Percentiles rank a stretch among this genome's conserved stretches.
Conservation (phyloP, 1,284 basidiomycete genomes). For the Apiotrichum domesticum region DNA sequence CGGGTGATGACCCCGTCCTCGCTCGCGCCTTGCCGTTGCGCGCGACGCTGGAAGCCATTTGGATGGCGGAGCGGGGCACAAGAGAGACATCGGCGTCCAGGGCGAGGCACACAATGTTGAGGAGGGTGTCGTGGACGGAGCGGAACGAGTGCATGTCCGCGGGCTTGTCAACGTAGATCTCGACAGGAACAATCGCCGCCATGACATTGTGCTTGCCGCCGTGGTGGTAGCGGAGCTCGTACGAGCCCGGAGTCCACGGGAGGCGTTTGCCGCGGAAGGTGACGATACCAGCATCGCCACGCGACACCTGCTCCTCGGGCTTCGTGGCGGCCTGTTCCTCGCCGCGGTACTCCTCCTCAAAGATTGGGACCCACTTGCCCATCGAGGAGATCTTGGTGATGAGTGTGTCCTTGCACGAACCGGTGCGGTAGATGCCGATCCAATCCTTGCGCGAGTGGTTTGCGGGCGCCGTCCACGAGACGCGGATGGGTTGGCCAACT, state of each 20-base stretch:
- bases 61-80: slow-evolving; percentile 59
- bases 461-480: slow-evolving; percentile 80
- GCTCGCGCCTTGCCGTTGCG: background rate
- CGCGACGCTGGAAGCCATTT: slow-evolving; percentile 4
- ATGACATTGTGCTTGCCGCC: slow-evolving; percentile 96
- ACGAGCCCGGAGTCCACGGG: slow-evolving; percentile 78
- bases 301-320: slow-evolving; percentile 23
- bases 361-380: slow-evolving; percentile 89
- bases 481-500: slow-evolving; percentile 79
- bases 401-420: slow-evolving; percentile 72
- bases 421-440: slow-evolving; percentile 91
- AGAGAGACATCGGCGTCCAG: slow-evolving; percentile 77
- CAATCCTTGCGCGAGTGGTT: slow-evolving; percentile 92
- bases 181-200: slow-evolving; percentile 71
- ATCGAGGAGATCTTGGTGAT: slow-evolving; percentile 81
- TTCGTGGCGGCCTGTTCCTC: slow-evolving; percentile 57
- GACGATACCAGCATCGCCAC: slow-evolving; percentile 58
- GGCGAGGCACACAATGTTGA: slow-evolving; percentile 74
- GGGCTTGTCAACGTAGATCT: slow-evolving; percentile 56
- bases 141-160: slow-evolving; percentile 55
- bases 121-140: slow-evolving; percentile 60
- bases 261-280: slow-evolving; percentile 70
- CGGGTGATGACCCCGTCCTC: background rate
- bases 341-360: slow-evolving; percentile 88
- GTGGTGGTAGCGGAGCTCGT: slow-evolving; percentile 78